Conservation (phyloP, 768 basidiomycete genomes). For the Mycena alexandri region DNA sequence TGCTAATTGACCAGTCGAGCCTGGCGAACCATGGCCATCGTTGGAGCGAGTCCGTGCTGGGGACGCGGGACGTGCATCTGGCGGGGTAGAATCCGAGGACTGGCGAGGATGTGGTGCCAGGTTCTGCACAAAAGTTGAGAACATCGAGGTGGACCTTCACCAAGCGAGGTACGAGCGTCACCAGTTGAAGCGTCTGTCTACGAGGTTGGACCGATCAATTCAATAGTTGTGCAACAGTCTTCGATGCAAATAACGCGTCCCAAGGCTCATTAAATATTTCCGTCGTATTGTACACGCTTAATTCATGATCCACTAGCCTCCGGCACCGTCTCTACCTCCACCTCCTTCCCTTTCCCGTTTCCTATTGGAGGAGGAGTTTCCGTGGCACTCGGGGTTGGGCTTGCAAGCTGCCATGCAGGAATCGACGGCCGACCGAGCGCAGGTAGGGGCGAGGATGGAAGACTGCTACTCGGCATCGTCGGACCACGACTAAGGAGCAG, state of each 20-base stretch:
- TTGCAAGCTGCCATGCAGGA: constrained; percentile 91
- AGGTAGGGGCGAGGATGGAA: constrained; percentile 64
- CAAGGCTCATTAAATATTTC: constrained; percentile 11
- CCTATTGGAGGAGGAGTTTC: constrained; percentile 37
- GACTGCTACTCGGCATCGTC: constrained; percentile 54
- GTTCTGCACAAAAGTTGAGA: constrained; percentile 81
- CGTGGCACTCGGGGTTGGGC: constrained; percentile 44
- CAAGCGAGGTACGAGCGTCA: no score
- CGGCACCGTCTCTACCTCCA: constrained; percentile 42
- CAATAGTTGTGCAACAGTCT: no score
- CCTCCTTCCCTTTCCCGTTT: constrained; percentile 74
- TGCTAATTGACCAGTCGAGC: constrained; percentile 67
- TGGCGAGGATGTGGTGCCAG: constrained; percentile 56
- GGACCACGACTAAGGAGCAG: constrained; percentile 83
- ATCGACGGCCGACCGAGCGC: constrained; percentile 77
- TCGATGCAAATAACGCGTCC: constrained; percentile 19
- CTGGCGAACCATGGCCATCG: constrained; percentile 41
- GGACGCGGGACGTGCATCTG: constrained; percentile 31
- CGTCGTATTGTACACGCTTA: constrained; percentile 15
- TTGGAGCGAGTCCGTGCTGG: constrained; percentile 20
- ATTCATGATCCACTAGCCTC: constrained; percentile 20
- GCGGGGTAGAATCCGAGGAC: constrained; percentile 27
- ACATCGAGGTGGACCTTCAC: no score
- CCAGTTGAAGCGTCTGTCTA: no score
- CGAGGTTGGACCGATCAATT: neutral